Percentiles rank a stretch among this genome's conserved stretches.
These are phyloP conservation scores for Naematelia encephala DNA, from an alignment of 768 basidiomycete species.

Conservation along the genomic window DNA sequence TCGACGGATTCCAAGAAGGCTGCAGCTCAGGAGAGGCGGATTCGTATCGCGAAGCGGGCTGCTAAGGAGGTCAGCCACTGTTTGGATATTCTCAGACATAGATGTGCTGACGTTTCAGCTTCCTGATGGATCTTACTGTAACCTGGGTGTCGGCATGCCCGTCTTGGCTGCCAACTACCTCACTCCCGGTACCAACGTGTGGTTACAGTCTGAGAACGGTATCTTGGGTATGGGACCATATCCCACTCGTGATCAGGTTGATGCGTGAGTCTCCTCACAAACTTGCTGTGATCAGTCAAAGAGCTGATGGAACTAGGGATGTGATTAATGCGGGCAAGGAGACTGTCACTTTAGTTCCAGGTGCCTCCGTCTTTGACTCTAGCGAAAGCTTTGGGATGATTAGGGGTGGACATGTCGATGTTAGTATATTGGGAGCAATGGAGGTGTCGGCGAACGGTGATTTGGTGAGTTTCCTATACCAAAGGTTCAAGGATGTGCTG, in stretches of 20 bases:
- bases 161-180: conserved; percentile 50
- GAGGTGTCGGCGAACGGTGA: conserved; percentile 87
- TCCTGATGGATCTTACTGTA: conserved; percentile 49
- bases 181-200: conserved; percentile 49
- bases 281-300: background rate
- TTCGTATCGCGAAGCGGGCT: conserved; percentile 38
- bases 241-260: conserved; percentile 50
- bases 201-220: conserved; percentile 53
- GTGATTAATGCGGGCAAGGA: conserved; percentile 49
- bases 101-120: conserved; percentile 25
- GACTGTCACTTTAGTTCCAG: conserved; percentile 18
- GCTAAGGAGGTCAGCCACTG: conserved; percentile 28
- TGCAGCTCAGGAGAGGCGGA: conserved; percentile 17
- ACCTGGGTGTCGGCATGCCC: conserved; percentile 54
- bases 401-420: conserved; percentile 55
- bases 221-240: conserved; percentile 53
- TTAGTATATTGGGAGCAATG: conserved; percentile 88
- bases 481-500: background rate
- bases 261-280: conserved; percentile 39
- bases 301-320: conserved; percentile 14
- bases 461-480: conserved; percentile 52
- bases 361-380: conserved; percentile 21
- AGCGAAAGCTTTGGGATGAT: conserved; percentile 19
- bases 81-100: background rate
- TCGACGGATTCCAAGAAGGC: conserved; percentile 7